Conservation (phyloP, 352 stramenopile species). For the Globisporangium yorkense region DNA sequence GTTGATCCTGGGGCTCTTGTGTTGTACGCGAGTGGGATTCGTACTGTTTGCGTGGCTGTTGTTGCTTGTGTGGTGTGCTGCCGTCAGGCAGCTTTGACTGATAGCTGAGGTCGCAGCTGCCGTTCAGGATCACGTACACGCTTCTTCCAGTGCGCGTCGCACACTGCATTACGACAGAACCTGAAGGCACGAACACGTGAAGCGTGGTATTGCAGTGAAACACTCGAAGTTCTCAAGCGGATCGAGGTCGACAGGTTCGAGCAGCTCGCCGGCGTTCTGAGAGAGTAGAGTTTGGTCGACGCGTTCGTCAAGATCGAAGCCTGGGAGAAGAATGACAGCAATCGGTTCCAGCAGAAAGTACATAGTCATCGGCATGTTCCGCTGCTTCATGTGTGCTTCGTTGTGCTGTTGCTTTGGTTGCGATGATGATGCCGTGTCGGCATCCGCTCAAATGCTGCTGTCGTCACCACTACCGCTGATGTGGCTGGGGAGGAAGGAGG, state of each 20-base stretch:
- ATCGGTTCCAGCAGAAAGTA: background rate
- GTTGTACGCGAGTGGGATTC: no score
- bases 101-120: slow-evolving; percentile 22
- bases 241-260: slow-evolving; percentile 2
- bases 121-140: slow-evolving; percentile 28
- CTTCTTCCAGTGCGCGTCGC: slow-evolving; percentile 13
- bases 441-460: no score
- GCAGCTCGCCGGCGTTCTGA: background rate
- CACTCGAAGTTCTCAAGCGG: slow-evolving; percentile 3
- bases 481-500: no score
- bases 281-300: background rate
- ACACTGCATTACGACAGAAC: slow-evolving; percentile 23
- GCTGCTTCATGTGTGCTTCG: background rate
- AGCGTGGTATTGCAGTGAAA: slow-evolving; percentile 13
- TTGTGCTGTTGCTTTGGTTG: background rate
- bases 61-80: no score
- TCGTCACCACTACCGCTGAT: no score
- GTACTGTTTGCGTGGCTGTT: no score
- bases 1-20: background rate
- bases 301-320: background rate
- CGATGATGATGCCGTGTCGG: no score
- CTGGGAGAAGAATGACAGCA: background rate
- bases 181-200: slow-evolving; percentile 9
- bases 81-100: slow-evolving; percentile 22
- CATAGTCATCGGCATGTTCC: background rate